Evolutionary conservation across 805 yeast species (phyloP), one percentile per base, ranked within the genome.

Genomic region (Phaffomyces opuntiae): DNA sequence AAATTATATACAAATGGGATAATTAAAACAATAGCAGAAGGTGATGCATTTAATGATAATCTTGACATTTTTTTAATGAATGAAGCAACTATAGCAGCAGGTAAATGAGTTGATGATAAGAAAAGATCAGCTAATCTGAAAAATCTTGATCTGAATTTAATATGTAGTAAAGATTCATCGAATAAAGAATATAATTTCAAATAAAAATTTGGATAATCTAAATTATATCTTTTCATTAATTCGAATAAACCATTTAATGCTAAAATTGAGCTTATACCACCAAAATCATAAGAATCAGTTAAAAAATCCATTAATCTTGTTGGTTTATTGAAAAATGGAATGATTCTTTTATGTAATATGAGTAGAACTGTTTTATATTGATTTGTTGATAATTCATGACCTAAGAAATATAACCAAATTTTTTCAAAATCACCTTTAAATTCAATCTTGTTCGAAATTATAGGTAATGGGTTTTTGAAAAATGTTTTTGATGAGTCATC

Each of bases 181-280:
- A 93, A 72, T 36, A 93, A 72, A 9, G 83, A 80, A 63, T 93
- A 91, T 36, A 91, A 74, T 65, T 91, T 90, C 40, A 72, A 65
- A 67, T 80, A 91, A 60, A 91, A 93, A 50, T 88, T 83, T 16
- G 98, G 97, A 62, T 91, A 91, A 59, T 91, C 98, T 55, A 91
- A 72, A 60, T 90, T 90, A 63, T 78, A 80, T 46, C 74, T 72
- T 56, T 78, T 86, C 81, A 91, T 91, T 49, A 91, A 71, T 56
- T 80, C 88, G 66, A 88, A 91, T 43, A 91, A 69, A 11, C 96
- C 95, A 63, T 89, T 91, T 55, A 91, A 72, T 2, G 98, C 83
- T 44, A 93, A 67, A 38, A 91, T 77, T 16, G 90, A 83, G 13
- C 83, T 69, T 7, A 83, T 72, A 5, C 78, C 80, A 39, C 78